Conservation (phyloP, 495 filamentous ascomycete species). For the Penicillium fimorum region DNA sequence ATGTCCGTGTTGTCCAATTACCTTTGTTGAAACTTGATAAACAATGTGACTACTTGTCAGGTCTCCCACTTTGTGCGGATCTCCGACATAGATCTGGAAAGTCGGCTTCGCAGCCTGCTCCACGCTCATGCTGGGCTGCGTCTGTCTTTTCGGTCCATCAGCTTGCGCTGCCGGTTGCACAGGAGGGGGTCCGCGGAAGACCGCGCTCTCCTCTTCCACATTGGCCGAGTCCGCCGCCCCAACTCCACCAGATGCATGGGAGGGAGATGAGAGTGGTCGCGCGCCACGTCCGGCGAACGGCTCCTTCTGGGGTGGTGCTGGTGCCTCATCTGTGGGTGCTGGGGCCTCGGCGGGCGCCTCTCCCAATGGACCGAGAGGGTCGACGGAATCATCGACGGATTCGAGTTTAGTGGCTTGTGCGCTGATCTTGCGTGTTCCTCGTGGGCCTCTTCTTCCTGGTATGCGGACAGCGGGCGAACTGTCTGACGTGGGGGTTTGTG, state of each 20-base stretch:
- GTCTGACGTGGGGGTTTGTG: constrained; percentile 34
- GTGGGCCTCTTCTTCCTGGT: constrained; percentile 49
- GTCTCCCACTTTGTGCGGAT: constrained; percentile 97
- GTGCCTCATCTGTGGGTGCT: constrained; percentile 62
- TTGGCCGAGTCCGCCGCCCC: constrained; percentile 61
- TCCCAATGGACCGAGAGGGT: constrained; percentile 85
- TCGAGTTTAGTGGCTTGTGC: constrained; percentile 81
- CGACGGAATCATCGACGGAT: constrained; percentile 84
- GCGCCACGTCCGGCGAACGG: constrained; percentile 58
- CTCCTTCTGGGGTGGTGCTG: constrained; percentile 87
- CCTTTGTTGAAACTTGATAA: constrained; percentile 92
- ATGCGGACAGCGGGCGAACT: constrained; percentile 42
- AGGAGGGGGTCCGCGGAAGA: constrained; percentile 67
- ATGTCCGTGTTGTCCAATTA: constrained; percentile 35
- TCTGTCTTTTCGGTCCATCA: constrained; percentile 52
- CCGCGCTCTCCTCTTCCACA: constrained; percentile 60
- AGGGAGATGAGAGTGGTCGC: constrained; percentile 47
- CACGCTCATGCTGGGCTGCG: constrained; percentile 78
- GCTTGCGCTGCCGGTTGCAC: constrained; percentile 61
- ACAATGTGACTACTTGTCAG: constrained; percentile 96
- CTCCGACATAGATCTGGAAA: constrained; percentile 90
- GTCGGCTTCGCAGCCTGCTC: constrained; percentile 87
- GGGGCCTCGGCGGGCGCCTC: constrained; percentile 52
- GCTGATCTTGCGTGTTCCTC: constrained; percentile 70
- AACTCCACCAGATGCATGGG: constrained; percentile 47